Conservation (phyloP, 345 rosid genomes). For the rapeseed (Brassica napus) region Da-Ae NC_063449.1:30994501-30995000, state of each 20-base stretch:
- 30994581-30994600: constrained; percentile 55
- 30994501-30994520: constrained; percentile 54
- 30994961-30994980: no score
- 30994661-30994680: constrained; percentile 40
- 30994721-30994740: constrained; percentile 70
- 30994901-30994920: constrained; percentile 77
- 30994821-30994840: constrained; percentile 58
- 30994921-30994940: constrained; percentile 56
- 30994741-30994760: constrained; percentile 56
- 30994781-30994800: constrained; percentile 47
- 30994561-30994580: constrained; percentile 56
- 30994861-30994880: constrained; percentile 52
- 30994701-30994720: constrained; percentile 57
- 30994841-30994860: constrained; percentile 60
- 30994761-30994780: constrained; percentile 53
- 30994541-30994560: constrained; percentile 48
- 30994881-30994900: constrained; percentile 52
- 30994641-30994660: constrained; percentile 51
- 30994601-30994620: constrained; percentile 68
- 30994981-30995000: neutral
- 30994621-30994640: constrained; percentile 46
- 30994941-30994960: constrained; percentile 53
- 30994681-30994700: constrained; percentile 84
- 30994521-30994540: constrained; percentile 49
- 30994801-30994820: constrained; percentile 46